Conservation (phyloP, 805 yeast genomes). For the Candida verbasci region DNA sequence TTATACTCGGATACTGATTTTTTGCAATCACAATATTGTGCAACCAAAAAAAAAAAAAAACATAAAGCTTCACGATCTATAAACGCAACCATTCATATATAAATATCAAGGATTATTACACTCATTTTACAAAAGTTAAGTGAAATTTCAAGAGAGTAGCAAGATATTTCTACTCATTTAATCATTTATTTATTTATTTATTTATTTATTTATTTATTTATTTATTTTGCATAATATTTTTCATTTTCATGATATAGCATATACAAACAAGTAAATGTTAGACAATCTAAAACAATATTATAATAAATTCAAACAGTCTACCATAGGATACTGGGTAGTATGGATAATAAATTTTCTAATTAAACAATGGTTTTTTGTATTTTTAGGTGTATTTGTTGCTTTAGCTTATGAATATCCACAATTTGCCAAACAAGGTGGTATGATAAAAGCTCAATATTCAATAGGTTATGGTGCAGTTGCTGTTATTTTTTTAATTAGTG, state of each 20-base stretch:
- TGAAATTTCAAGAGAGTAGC: too few relatives aligned
- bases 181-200: too few relatives aligned
- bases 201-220: too few relatives aligned
- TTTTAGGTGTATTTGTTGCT: constrained; percentile 67
- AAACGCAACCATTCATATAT: too few relatives aligned
- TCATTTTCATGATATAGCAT: not conserved
- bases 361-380: constrained; percentile 72
- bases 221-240: too few relatives aligned
- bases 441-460: constrained; percentile 66
- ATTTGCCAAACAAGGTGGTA: constrained; percentile 81
- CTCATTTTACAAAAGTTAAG: too few relatives aligned
- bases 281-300: not conserved
- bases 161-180: too few relatives aligned
- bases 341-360: constrained; percentile 22
- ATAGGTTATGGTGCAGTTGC: constrained; percentile 88
- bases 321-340: constrained; percentile 10
- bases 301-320: constrained; percentile 9
- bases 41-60: too few relatives aligned
- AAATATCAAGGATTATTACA: too few relatives aligned
- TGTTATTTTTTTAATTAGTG: constrained; percentile 75
- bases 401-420: constrained; percentile 75
- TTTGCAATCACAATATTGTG: too few relatives aligned
- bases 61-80: too few relatives aligned
- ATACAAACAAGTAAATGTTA: not conserved
- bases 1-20: too few relatives aligned